Conservation (phyloP, 106 monocot species). For the Platanthera guangdongensis region DNA sequence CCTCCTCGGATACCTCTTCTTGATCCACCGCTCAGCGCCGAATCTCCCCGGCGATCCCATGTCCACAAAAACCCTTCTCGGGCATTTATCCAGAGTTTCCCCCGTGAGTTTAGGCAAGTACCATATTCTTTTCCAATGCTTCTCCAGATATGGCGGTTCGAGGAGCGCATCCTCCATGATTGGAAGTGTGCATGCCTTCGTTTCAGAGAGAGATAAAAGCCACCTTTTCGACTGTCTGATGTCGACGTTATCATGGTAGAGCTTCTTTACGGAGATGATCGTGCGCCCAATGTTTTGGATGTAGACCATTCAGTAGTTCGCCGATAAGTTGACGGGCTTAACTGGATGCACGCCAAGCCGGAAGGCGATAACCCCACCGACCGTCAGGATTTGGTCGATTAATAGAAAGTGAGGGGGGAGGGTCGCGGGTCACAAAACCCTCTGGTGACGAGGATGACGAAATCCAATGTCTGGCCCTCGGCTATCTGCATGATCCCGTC, state of each 20-base stretch:
- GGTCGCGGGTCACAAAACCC: constrained; percentile 17
- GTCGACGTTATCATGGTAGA: not conserved
- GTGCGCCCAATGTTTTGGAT: constrained; percentile 2
- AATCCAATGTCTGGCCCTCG: constrained; percentile 30
- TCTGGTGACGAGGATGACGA: constrained; percentile 34
- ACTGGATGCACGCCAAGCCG: constrained; percentile 17
- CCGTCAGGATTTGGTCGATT: constrained; percentile 32
- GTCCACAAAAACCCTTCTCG: constrained; percentile 32
- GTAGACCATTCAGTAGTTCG: constrained; percentile 45
- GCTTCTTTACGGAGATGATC: constrained; percentile 5
- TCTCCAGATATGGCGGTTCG: constrained; percentile 19
- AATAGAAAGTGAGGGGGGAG: constrained; percentile 12
- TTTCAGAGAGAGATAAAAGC: constrained; percentile 18
- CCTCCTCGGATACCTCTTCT: constrained; percentile 25
- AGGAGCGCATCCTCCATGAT: constrained; percentile 22
- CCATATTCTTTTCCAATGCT: not conserved
- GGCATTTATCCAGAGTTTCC: constrained; percentile 21
- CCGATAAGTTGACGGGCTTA: constrained; percentile 17
- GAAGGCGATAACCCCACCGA: constrained; percentile 40
- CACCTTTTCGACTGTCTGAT: constrained; percentile 11
- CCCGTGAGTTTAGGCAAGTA: constrained; percentile 33
- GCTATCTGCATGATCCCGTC: constrained; percentile 3
- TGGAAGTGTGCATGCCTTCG: constrained; percentile 18
- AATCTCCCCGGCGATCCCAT: constrained; percentile 6
- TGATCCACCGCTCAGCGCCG: constrained; percentile 14